Conservation (phyloP, 768 basidiomycete species). For the Hortiboletus flavorubellus region DNA sequence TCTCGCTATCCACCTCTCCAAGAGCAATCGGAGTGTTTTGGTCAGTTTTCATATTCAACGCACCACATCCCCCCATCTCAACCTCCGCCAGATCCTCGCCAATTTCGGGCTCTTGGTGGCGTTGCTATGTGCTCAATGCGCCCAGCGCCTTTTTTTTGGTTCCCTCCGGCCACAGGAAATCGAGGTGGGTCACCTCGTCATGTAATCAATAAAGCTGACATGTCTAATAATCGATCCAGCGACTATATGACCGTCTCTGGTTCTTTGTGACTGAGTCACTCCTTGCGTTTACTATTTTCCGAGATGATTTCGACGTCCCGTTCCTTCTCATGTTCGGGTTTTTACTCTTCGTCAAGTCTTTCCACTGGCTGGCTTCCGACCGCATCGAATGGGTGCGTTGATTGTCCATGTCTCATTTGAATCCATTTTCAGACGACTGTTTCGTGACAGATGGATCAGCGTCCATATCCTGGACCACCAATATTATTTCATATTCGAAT, state of each 20-base stretch:
- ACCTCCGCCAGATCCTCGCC: slow-evolving; percentile 64
- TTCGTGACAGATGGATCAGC: slow-evolving; percentile 90
- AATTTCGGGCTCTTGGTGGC: slow-evolving; percentile 85
- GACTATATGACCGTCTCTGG: slow-evolving; percentile 94
- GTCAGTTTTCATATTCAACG: slow-evolving; percentile 42
- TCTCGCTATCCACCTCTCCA: slow-evolving; percentile 87
- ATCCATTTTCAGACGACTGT: slow-evolving; percentile 1
- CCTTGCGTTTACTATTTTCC: slow-evolving; percentile 94
- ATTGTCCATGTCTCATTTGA: background rate
- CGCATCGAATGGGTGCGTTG: slow-evolving; percentile 89
- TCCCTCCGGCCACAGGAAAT: slow-evolving; percentile 82
- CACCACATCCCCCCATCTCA: background rate
- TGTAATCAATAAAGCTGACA: background rate
- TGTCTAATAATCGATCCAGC: slow-evolving; percentile 45
- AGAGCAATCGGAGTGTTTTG: slow-evolving; percentile 89
- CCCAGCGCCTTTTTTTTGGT: slow-evolving; percentile 92
- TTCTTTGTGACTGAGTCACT: slow-evolving; percentile 97
- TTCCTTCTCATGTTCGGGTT: slow-evolving; percentile 95
- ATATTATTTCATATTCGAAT: slow-evolving; percentile 84
- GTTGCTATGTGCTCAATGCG: slow-evolving; percentile 67
- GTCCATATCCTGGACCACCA: slow-evolving; percentile 81
- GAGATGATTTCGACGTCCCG: slow-evolving; percentile 90
- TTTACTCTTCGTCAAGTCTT: slow-evolving; percentile 91
- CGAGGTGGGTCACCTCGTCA: slow-evolving; percentile 56
- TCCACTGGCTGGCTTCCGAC: slow-evolving; percentile 96